phyloP scores from a whole-genome alignment of 306 rosid species.

The Corylus avellana region DNA sequence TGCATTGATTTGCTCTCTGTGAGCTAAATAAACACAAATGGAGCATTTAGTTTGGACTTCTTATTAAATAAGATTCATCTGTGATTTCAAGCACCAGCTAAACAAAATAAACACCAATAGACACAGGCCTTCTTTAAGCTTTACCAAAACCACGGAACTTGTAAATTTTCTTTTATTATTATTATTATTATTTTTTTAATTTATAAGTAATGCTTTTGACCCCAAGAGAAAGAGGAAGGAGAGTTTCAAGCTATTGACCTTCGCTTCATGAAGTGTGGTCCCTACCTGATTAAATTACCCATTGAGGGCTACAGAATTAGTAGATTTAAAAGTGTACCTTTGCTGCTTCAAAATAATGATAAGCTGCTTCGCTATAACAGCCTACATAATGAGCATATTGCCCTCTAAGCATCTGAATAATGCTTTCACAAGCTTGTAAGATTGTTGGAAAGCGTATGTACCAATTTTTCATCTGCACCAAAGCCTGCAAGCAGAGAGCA shows the following conservation, averaged over 20 bases:
- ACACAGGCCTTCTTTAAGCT: slow-evolving; percentile 24
- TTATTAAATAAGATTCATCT: slow-evolving; percentile 22
- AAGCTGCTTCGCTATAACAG: slow-evolving; percentile 79
- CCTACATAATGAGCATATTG: slow-evolving; percentile 95
- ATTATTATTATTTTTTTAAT: no score
- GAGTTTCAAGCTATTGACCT: no score
- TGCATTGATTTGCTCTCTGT: slow-evolving; percentile 94
- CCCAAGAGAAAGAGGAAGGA: no score
- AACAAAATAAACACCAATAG: slow-evolving; percentile 14
- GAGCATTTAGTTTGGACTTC: slow-evolving; percentile 33
- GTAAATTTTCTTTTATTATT: not conserved
- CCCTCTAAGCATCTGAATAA: slow-evolving; percentile 94
- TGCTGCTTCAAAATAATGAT: slow-evolving; percentile 84
- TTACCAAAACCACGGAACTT: slow-evolving; percentile 23
- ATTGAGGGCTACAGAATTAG: not conserved
- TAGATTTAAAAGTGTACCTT: slow-evolving; percentile 50
- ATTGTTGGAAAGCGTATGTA: slow-evolving; percentile 91
- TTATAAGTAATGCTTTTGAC: no score
- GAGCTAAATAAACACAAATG: slow-evolving; percentile 49
- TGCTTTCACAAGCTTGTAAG: slow-evolving; percentile 88
- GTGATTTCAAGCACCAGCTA: slow-evolving; percentile 9
- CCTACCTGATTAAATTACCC: no score
- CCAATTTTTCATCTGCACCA: slow-evolving; percentile 89
- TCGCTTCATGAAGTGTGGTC: no score
- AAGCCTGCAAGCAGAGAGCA: slow-evolving; percentile 61